Conservation (phyloP, 2,329 filamentous ascomycete genomes). For the Nigrospora oryzae region DNA sequence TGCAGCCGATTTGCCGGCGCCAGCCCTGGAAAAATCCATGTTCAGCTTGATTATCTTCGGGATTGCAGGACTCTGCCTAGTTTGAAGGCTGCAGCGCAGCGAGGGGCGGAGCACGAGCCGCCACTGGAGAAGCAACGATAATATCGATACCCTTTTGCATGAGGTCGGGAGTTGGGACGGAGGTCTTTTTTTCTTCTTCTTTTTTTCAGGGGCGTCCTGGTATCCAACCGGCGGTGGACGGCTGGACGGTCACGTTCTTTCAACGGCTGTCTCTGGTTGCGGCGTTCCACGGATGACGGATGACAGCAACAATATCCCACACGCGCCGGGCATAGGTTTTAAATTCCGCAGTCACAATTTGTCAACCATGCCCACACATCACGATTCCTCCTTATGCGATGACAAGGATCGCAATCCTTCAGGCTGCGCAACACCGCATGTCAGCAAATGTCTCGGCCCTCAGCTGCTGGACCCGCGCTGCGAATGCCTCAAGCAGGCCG, state of each 20-base stretch:
- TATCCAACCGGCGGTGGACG: too few species aligned
- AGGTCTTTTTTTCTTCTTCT: not conserved
- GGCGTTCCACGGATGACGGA: too few species aligned
- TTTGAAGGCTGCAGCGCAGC: conserved; percentile 1
- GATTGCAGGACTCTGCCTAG: conserved; percentile 6
- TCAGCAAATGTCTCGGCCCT: not conserved
- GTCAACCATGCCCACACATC: too few species aligned
- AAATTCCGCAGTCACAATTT: too few species aligned
- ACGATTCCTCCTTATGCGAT: too few species aligned
- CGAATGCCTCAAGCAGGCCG: too few species aligned
- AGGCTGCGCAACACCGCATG: not conserved
- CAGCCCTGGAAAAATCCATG: conserved; percentile 7
- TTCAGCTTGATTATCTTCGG: conserved; percentile 9
- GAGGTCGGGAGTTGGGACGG: not conserved
- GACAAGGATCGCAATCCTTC: too few species aligned
- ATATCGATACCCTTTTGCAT: conserved; percentile 5
- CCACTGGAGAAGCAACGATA: not conserved
- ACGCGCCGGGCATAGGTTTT: too few species aligned
- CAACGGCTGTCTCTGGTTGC: too few species aligned
- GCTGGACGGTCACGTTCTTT: too few species aligned
- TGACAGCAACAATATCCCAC: too few species aligned
- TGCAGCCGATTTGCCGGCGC: conserved; percentile 4
- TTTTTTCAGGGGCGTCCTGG: not conserved
- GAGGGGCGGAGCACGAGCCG: not conserved
- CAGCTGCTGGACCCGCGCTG: not conserved